These are phyloP conservation scores for Sambucus nigra DNA, from an alignment of 129 eudicot genomes.

Conservation along the genomic window DNA sequence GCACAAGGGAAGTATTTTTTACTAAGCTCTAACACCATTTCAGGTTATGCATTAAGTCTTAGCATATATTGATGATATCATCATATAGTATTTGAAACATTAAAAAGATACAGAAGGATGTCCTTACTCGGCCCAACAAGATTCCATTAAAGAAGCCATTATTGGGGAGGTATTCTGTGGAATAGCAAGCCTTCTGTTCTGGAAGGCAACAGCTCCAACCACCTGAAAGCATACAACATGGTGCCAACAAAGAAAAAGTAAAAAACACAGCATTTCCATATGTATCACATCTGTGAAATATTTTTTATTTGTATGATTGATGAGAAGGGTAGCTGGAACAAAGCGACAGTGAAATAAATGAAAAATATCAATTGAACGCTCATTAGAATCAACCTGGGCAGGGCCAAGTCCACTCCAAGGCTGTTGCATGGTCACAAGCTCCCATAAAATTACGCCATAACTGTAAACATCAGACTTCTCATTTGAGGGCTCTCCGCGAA, in stretches of 20 bases:
- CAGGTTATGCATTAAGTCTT: no score
- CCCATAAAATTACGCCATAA: slow-evolving; percentile 98
- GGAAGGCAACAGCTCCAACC: slow-evolving; percentile 98
- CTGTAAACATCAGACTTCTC: slow-evolving; percentile 94
- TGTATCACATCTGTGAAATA: background rate
- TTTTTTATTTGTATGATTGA: no score
- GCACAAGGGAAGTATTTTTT: no score
- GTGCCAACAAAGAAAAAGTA: slow-evolving; percentile 8
- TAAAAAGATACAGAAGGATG: background rate
- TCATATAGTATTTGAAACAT: background rate
- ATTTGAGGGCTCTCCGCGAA: slow-evolving; percentile 87
- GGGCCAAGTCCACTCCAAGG: slow-evolving; percentile 96
- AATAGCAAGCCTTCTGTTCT: slow-evolving; percentile 75
- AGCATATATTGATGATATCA: no score
- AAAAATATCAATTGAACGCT: background rate
- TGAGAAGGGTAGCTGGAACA: no score
- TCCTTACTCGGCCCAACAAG: slow-evolving; percentile 97
- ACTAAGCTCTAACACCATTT: no score
- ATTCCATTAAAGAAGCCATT: slow-evolving; percentile 74
- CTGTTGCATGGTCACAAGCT: slow-evolving; percentile 89
- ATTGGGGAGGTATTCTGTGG: slow-evolving; percentile 59
- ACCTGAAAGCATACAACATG: slow-evolving; percentile 36
- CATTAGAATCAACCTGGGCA: slow-evolving; percentile 54
- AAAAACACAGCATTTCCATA: background rate
- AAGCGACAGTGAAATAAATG: no score